Base-by-base conservation (phyloP, 352 stramenopile genomes). In the Aphanomyces astaci region DNA sequence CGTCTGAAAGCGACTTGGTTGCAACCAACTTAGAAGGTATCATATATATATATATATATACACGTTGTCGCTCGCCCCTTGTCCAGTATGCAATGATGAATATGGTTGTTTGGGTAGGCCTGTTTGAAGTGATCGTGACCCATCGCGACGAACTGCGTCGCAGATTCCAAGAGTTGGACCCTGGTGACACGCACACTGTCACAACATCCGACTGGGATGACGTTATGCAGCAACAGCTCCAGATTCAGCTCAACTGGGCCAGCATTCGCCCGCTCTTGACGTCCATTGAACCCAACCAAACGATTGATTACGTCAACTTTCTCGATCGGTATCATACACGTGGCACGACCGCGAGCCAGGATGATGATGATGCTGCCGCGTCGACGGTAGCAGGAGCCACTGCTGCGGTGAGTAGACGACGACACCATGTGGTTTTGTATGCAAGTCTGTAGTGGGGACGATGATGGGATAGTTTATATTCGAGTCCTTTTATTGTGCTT, bases 111-210 rank as follows among this genome's bases (percentile, higher is more conserved):
- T 55, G 25, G 25, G 30, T 2, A 59, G 51, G 51, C 7, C 75
- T 94, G n/a, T 92, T 94, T 54, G 89, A 80, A 59, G 76, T 92
- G n/a, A 90, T 94, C 46, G 73, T 92, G 27, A 78, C 90, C 55
- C 81, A 90, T 68, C 73, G 76, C 7, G 79, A 81, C 13, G 84
- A 90, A 36, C 65, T 94, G 52, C 62, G 80, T 13, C 72, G 78
- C 9, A 78, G 82, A 45, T 94, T 94, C 72, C 64, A 83, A 57
- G 78, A 84, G 25, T 69, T 73, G 15, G 86, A 92, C 60, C 43
- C 65, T 15, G 68, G 71, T 0, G 71, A 77, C 19, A 79, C 71
- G 2, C 75, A 74, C 15, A 80, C 80, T 30, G 53, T 94, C 9
- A 72, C 74, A 4, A 66, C 87, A n/a, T 63, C 75, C 22, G 62